phyloP scores from a whole-genome alignment of 2,329 filamentous ascomycete species.

The Ascochyta lentis region DNA sequence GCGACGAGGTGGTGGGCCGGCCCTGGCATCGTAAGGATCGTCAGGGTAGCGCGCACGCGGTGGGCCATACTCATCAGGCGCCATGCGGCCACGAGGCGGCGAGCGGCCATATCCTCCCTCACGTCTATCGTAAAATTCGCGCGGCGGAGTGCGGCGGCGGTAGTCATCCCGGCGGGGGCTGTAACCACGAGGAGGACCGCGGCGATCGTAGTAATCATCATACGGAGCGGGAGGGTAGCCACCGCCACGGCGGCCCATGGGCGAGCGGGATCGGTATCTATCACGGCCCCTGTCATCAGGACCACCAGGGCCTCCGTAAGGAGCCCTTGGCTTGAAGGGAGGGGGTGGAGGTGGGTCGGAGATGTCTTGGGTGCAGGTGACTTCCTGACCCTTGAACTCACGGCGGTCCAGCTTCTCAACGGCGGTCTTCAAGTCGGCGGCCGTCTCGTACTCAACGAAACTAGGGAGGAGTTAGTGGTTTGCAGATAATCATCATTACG shows the following conservation, averaged over 20 bases:
- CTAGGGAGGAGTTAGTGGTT: slow-evolving; percentile 56
- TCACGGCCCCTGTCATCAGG: slow-evolving; percentile 73
- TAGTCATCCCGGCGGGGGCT: slow-evolving; percentile 87
- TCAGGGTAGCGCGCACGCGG: slow-evolving; percentile 71
- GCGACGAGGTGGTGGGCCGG: slow-evolving; percentile 61
- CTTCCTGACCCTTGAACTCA: slow-evolving; percentile 89
- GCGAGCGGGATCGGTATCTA: slow-evolving; percentile 79
- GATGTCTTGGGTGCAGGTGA: slow-evolving; percentile 89
- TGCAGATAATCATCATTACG: neutral
- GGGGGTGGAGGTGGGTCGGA: slow-evolving; percentile 46
- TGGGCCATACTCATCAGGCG: slow-evolving; percentile 76
- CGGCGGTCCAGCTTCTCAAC: slow-evolving; percentile 93
- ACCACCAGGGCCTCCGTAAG: slow-evolving; percentile 42
- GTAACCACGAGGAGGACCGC: slow-evolving; percentile 80
- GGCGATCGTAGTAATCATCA: slow-evolving; percentile 78
- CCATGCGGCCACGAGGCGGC: slow-evolving; percentile 71
- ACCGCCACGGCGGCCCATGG: slow-evolving; percentile 64
- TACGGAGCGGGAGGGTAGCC: slow-evolving; percentile 66
- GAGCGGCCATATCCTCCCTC: slow-evolving; percentile 65
- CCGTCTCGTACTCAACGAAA: slow-evolving; percentile 97
- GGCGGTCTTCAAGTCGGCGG: slow-evolving; percentile 84
- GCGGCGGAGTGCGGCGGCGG: slow-evolving; percentile 77
- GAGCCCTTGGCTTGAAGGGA: slow-evolving; percentile 44
- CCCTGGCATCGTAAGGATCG: slow-evolving; percentile 71
- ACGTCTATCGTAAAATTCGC: slow-evolving; percentile 85